Percentiles rank a stretch among this genome's conserved stretches.
Evolutionary conservation across 768 basidiomycete species (phyloP).

Genomic region (Pleurotus sapidus): DNA sequence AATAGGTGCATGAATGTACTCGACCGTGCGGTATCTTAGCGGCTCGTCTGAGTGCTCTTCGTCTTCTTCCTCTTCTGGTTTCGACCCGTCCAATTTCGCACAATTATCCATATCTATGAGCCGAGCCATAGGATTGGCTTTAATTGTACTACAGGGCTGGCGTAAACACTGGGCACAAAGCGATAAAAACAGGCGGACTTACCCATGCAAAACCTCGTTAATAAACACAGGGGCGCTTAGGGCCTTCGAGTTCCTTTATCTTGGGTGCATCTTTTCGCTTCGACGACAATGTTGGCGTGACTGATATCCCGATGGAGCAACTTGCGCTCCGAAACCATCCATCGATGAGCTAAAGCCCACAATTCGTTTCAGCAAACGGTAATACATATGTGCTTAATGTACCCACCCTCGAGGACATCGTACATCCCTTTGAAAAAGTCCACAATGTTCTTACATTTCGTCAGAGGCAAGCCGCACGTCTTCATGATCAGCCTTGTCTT

Average conservation of each 20-base stretch:
- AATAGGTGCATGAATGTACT: neutral
- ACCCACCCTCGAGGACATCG: neutral
- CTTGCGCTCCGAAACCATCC: neutral
- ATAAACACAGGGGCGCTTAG: conserved; percentile 3
- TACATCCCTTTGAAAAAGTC: conserved; percentile 4
- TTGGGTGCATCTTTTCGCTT: neutral
- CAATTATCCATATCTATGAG: neutral
- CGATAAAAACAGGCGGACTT: neutral
- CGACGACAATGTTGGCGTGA: conserved; percentile 1
- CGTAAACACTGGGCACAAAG: too few species aligned
- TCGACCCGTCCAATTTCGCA: neutral
- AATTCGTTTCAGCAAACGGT: neutral
- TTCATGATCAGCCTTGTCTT: neutral
- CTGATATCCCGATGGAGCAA: conserved; percentile 8
- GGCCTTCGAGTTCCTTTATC: neutral
- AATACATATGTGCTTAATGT: neutral
- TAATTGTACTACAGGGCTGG: too few species aligned
- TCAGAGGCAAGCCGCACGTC: neutral
- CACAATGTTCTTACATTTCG: neutral
- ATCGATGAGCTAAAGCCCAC: neutral
- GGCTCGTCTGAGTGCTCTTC: too few species aligned
- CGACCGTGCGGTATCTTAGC: neutral
- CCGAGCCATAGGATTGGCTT: neutral
- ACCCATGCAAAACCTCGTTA: neutral
- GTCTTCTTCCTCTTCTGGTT: neutral